These are phyloP conservation scores for Ceriops decandra DNA, from an alignment of 345 rosid genomes.

Conservation along the genomic window DNA sequence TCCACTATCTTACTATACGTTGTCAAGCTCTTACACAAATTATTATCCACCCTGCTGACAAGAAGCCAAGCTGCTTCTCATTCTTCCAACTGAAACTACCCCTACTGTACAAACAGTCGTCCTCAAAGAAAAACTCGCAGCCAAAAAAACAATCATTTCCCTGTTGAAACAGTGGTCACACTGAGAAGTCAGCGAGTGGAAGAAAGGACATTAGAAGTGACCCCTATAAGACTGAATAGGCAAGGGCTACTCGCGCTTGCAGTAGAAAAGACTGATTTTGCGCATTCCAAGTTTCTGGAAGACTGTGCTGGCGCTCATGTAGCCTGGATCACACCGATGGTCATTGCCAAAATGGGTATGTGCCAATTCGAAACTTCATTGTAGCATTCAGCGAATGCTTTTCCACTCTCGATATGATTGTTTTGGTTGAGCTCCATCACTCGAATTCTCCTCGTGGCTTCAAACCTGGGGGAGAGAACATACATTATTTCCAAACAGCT, in stretches of 20 bases:
- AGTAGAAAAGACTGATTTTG: neutral
- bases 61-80: too few species aligned
- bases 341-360: constrained; percentile 81
- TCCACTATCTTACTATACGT: too few species aligned
- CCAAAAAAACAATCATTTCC: constrained; percentile 18
- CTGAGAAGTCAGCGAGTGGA: neutral
- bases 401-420: constrained; percentile 31
- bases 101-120: too few species aligned
- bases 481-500: neutral
- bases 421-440: constrained; percentile 46
- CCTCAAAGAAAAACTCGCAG: neutral
- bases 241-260: constrained; percentile 32
- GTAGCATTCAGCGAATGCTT: constrained; percentile 30
- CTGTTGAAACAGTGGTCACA: constrained; percentile 11
- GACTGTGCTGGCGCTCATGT: constrained; percentile 37
- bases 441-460: constrained; percentile 70
- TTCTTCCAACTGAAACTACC: too few species aligned
- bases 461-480: constrained; percentile 42
- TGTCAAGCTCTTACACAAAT: too few species aligned
- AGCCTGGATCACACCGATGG: constrained; percentile 90
- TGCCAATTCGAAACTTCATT: constrained; percentile 43
- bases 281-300: constrained; percentile 17
- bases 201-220: neutral
- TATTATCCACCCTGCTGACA: too few species aligned
- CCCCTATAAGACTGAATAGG: neutral